These are phyloP conservation scores for Argentina anserina DNA, from an alignment of 306 rosid genomes.

Conservation along the genomic window DNA sequence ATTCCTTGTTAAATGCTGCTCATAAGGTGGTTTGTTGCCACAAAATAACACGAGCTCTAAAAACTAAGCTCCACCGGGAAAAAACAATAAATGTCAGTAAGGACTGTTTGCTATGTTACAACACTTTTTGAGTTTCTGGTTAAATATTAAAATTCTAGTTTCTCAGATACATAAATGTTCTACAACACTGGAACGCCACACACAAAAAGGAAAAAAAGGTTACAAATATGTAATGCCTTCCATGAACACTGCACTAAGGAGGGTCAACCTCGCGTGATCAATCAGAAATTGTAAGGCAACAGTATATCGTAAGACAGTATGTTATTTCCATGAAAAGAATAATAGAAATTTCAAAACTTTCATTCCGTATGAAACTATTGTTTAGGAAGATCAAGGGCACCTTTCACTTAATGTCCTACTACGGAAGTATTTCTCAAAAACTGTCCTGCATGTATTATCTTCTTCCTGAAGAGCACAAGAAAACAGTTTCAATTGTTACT, in stretches of 20 bases:
- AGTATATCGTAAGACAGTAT: not conserved
- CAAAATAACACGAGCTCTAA: not conserved
- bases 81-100: no score
- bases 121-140: not conserved
- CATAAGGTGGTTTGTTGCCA: not conserved
- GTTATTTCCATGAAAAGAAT: not conserved
- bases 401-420: not conserved
- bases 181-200: not conserved
- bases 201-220: not conserved
- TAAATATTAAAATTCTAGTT: not conserved
- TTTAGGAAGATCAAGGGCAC: not conserved
- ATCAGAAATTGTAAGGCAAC: not conserved
- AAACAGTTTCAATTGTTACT: not conserved
- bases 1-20: no score
- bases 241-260: not conserved
- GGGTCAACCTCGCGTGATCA: not conserved
- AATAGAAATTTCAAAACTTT: not conserved
- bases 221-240: not conserved
- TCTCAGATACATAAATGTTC: not conserved
- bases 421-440: not conserved
- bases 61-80: no score
- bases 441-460: not conserved
- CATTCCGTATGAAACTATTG: not conserved
- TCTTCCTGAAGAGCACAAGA: constrained; percentile 8
- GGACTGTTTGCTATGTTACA: not conserved